A percentile compares a stretch with the other conserved stretches of the same genome.
Conservation (phyloP, 2,329 filamentous ascomycete genomes). For the Camillea tinctor region DNA sequence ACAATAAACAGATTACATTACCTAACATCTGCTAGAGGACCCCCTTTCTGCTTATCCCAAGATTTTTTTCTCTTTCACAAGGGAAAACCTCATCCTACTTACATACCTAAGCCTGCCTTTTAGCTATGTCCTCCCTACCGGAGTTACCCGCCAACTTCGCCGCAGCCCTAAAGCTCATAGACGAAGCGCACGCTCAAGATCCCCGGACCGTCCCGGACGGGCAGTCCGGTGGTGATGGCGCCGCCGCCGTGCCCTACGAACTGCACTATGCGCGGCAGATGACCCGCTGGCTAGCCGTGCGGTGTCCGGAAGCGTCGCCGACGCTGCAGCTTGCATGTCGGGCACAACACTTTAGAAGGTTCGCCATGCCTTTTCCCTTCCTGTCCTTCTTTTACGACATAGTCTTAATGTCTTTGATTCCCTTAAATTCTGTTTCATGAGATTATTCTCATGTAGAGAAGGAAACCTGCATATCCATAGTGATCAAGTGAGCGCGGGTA, state of each 20-base stretch:
- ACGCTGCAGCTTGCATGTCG: conserved; percentile 73
- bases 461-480: too few species aligned
- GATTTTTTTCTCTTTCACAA: too few species aligned
- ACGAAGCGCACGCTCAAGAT: conserved; percentile 69
- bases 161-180: conserved; percentile 65
- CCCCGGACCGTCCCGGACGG: conserved; percentile 51
- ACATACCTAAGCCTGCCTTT: too few species aligned
- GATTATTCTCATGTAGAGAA: too few species aligned
- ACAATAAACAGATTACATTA: too few species aligned
- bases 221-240: conserved; percentile 37
- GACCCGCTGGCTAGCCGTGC: conserved; percentile 67
- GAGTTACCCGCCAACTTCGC: conserved; percentile 36
- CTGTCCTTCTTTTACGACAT: too few species aligned
- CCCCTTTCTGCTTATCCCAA: too few species aligned
- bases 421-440: too few species aligned
- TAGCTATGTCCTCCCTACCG: conserved; percentile 24
- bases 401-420: too few species aligned
- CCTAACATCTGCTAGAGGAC: too few species aligned
- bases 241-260: conserved; percentile 62
- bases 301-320: conserved; percentile 61
- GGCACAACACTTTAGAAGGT: conserved; percentile 79
- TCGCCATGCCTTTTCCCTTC: conserved; percentile 1
- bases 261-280: conserved; percentile 80
- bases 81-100: too few species aligned
- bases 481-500: too few species aligned